A percentile compares a stretch with the other conserved stretches of the same genome.
phyloP scores from a whole-genome alignment of 768 basidiomycete genomes.

The Leccinum aurantiacum region DNA sequence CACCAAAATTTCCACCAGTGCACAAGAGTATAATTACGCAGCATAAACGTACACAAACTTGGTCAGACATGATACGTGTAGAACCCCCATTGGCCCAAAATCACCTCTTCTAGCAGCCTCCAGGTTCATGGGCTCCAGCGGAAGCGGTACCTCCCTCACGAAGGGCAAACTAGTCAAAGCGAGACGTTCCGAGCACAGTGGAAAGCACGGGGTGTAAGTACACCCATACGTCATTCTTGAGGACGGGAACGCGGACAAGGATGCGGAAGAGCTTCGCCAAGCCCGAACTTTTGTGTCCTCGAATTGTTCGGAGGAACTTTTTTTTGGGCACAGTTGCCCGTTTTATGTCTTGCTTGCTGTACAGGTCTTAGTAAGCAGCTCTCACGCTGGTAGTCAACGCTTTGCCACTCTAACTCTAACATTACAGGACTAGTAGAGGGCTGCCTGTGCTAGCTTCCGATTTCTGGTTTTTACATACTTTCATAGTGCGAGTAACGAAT shows the following conservation, averaged over 20 bases:
- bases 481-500: too few relatives aligned
- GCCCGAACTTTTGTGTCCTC: conserved; percentile 52
- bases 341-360: conserved; percentile 8
- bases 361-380: conserved; percentile 42
- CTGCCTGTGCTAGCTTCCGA: too few relatives aligned
- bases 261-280: conserved; percentile 77
- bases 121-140: conserved; percentile 70
- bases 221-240: conserved; percentile 57
- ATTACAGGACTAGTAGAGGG: too few relatives aligned
- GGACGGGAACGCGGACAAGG: conserved; percentile 96
- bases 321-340: too few relatives aligned
- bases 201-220: conserved; percentile 35
- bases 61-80: conserved; percentile 27
- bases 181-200: conserved; percentile 36
- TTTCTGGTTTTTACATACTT: too few relatives aligned
- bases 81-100: conserved; percentile 32
- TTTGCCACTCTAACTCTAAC: too few relatives aligned
- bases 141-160: conserved; percentile 64
- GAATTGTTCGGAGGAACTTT: too few relatives aligned
- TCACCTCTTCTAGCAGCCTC: conserved; percentile 38
- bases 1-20: too few relatives aligned
- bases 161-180: conserved; percentile 43
- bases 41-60: neutral
- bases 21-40: neutral
- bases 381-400: conserved; percentile 31